A percentile compares a stretch with the other conserved stretches of the same genome.
Conservation (phyloP, 2,329 filamentous ascomycete species). For the Aspergillus niger region DNA sequence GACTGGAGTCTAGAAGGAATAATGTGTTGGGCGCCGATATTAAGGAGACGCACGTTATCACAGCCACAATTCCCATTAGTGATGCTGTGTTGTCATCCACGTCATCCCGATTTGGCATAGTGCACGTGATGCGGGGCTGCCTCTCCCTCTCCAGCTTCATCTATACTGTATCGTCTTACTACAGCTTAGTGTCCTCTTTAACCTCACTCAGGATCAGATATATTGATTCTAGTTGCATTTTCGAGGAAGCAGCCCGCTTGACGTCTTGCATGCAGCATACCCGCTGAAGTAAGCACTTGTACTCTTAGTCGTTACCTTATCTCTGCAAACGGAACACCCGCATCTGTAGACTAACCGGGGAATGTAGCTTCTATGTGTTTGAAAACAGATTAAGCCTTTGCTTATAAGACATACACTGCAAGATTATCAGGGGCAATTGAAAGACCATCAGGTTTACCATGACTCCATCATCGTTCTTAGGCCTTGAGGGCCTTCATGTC, state of each 20-base stretch:
- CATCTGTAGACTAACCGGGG: background rate
- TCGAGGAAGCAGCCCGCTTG: background rate
- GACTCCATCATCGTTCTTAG: slow-evolving; percentile 40
- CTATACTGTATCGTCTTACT: background rate
- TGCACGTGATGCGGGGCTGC: background rate
- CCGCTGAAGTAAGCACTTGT: background rate
- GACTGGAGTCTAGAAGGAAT: background rate
- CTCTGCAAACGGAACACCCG: background rate
- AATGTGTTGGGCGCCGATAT: background rate
- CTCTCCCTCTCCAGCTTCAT: background rate
- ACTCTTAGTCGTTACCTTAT: background rate
- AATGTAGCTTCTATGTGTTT: background rate
- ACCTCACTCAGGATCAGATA: background rate
- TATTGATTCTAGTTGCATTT: background rate
- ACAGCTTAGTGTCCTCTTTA: background rate
- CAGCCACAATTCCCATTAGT: background rate
- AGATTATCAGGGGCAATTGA: background rate
- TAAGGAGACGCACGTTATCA: background rate
- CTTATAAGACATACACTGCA: background rate
- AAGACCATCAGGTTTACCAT: background rate
- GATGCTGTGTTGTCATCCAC: background rate
- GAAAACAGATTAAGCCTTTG: background rate
- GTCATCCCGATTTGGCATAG: too few species aligned
- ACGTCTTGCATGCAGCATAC: background rate
- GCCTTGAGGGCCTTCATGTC: slow-evolving; percentile 53